These are phyloP conservation scores for Carnegiea gigantea DNA, from an alignment of 179 eudicot species.

Conservation along the genomic window DNA sequence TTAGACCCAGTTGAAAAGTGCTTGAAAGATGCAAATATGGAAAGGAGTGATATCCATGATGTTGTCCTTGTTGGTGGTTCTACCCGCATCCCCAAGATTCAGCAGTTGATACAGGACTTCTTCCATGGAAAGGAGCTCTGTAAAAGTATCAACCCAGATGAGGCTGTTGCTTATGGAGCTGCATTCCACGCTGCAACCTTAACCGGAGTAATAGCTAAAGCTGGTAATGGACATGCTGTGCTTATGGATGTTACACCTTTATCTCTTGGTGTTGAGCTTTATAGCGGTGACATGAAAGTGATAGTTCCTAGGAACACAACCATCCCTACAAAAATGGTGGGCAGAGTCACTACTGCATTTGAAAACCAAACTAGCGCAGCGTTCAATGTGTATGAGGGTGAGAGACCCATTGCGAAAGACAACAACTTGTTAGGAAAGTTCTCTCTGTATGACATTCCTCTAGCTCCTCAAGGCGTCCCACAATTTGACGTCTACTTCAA, in stretches of 20 bases:
- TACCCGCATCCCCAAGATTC: not conserved
- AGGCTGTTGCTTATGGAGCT: constrained; percentile 2
- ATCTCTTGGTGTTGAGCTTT: not conserved
- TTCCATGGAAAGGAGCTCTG: not conserved
- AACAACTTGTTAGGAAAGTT: constrained; percentile 1
- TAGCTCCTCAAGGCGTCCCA: not conserved
- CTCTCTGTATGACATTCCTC: not conserved
- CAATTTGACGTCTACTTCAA: not conserved
- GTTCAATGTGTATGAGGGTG: not conserved
- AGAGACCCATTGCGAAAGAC: not conserved
- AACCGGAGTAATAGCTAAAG: not conserved
- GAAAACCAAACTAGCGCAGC: not conserved
- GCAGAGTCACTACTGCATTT: not conserved
- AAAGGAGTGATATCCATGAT: not conserved
- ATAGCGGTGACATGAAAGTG: not conserved
- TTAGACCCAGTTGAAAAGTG: not conserved
- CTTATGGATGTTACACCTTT: not conserved
- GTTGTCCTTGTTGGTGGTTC: not conserved
- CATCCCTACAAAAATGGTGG: not conserved
- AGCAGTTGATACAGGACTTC: not conserved
- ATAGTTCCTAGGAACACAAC: not conserved
- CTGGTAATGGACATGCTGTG: not conserved
- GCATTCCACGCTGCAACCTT: not conserved
- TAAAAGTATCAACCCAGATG: not conserved
- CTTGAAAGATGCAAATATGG: not conserved